Percentiles rank a stretch among this genome's conserved stretches.
Conservation (phyloP, 2,329 filamentous ascomycete species). For the Pleurostoma richardsiae region DNA sequence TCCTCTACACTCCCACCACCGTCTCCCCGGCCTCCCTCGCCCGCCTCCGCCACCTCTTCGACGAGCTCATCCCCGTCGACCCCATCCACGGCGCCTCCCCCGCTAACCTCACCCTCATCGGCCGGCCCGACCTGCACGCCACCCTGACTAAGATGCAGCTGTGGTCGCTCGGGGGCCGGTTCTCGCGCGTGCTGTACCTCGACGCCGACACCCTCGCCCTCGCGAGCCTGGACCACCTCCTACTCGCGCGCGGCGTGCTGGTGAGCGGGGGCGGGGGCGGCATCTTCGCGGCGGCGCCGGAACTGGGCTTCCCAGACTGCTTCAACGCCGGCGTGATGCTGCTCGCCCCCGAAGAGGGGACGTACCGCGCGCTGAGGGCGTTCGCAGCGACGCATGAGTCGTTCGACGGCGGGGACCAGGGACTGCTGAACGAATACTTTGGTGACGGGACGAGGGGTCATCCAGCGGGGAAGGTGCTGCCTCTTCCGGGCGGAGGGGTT, state of each 20-base stretch:
- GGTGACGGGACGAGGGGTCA: slow-evolving; percentile 30
- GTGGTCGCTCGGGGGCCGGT: slow-evolving; percentile 59
- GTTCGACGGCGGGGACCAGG: slow-evolving; percentile 69
- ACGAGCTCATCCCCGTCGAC: slow-evolving; percentile 8
- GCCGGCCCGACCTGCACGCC: slow-evolving; percentile 59
- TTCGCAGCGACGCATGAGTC: slow-evolving; percentile 61
- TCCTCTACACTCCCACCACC: slow-evolving; percentile 6
- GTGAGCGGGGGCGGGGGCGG: too few relatives aligned
- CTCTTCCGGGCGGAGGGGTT: too few relatives aligned
- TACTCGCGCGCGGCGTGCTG: slow-evolving; percentile 20
- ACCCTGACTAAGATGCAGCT: slow-evolving; percentile 68
- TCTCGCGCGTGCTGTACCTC: slow-evolving; percentile 61
- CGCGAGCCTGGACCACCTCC: slow-evolving; percentile 60
- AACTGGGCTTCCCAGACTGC: slow-evolving; percentile 68
- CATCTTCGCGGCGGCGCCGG: slow-evolving; percentile 43
- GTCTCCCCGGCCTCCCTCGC: slow-evolving; percentile 3
- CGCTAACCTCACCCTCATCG: slow-evolving; percentile 62
- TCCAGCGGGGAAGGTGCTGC: slow-evolving; percentile 4
- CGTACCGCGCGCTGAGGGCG: slow-evolving; percentile 57
- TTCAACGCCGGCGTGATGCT: slow-evolving; percentile 70
- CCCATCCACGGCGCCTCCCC: slow-evolving; percentile 2
- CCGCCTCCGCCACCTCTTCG: slow-evolving; percentile 5
- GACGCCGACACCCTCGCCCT: slow-evolving; percentile 62
- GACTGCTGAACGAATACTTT: slow-evolving; percentile 65
- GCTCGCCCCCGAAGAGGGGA: slow-evolving; percentile 57